Evolutionary conservation across 1,284 basidiomycete genomes (phyloP).

Genomic region (Moesziomyces aphidis): DNA sequence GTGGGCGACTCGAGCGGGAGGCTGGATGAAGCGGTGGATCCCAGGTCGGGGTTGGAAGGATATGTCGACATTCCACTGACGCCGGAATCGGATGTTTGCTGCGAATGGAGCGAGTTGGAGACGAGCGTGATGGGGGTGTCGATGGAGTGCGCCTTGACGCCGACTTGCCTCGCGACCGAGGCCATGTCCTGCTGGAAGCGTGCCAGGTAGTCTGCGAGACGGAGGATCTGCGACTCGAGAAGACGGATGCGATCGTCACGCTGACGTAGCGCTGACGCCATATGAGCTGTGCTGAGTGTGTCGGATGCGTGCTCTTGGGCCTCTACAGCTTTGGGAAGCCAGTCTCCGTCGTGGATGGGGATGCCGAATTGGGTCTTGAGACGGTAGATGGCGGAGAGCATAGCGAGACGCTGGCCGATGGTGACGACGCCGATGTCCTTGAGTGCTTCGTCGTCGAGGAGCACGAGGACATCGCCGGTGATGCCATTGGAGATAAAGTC

Average conservation of each 20-base stretch:
- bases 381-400: constrained; percentile 59
- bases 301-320: constrained; percentile 31
- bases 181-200: constrained; percentile 60
- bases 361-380: constrained; percentile 61
- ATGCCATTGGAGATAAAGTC: constrained; percentile 60
- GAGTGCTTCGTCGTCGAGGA: constrained; percentile 64
- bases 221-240: constrained; percentile 61
- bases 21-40: constrained; percentile 28
- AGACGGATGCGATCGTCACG: constrained; percentile 62
- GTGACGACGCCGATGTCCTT: constrained; percentile 61
- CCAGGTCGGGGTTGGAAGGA: constrained; percentile 28
- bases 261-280: constrained; percentile 38
- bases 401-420: constrained; percentile 62
- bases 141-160: constrained; percentile 47
- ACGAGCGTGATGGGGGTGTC: constrained; percentile 45
- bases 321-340: constrained; percentile 51
- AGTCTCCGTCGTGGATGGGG: constrained; percentile 63
- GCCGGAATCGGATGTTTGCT: constrained; percentile 31
- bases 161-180: constrained; percentile 44
- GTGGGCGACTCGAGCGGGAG: constrained; percentile 45
- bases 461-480: constrained; percentile 62
- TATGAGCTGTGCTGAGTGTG: constrained; percentile 22
- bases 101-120: constrained; percentile 38
- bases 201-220: constrained; percentile 54
- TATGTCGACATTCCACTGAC: constrained; percentile 22